Percentiles rank a stretch among this genome's conserved stretches.
phyloP scores from a whole-genome alignment of 441 rosid genomes.

The Croton laevigatus region DNA sequence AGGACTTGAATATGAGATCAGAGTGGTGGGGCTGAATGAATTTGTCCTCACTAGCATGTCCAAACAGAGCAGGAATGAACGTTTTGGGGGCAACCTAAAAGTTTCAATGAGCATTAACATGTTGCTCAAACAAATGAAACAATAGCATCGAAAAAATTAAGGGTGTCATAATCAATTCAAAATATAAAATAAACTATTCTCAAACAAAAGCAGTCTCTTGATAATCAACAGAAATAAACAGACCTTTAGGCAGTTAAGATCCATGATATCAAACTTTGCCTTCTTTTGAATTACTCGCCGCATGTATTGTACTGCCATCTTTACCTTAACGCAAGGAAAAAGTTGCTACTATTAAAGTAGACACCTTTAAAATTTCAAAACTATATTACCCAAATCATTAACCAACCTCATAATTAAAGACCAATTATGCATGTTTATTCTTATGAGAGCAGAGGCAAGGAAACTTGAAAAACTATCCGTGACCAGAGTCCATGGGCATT shows the following conservation, averaged over 20 bases:
- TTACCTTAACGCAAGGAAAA: constrained; percentile 50
- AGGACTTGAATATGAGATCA: constrained; percentile 69
- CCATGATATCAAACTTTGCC: constrained; percentile 95
- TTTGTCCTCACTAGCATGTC: constrained; percentile 87
- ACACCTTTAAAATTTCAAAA: background rate
- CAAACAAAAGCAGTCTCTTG: background rate
- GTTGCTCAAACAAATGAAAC: background rate
- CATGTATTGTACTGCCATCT: constrained; percentile 97
- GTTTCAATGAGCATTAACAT: constrained; percentile 12
- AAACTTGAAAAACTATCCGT: background rate
- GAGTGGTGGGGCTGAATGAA: constrained; percentile 89
- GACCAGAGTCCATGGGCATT: constrained; percentile 10
- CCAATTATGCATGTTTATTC: background rate
- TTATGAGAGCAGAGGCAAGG: background rate
- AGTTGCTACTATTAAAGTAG: constrained; percentile 18
- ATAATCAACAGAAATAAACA: constrained; percentile 18
- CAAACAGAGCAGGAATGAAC: constrained; percentile 87
- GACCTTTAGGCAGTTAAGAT: constrained; percentile 88
- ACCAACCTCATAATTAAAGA: constrained; percentile 2
- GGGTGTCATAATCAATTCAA: constrained; percentile 6
- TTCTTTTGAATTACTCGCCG: constrained; percentile 79
- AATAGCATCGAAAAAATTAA: background rate
- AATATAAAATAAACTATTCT: background rate
- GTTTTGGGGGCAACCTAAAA: constrained; percentile 81
- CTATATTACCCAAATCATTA: background rate